Conservation (phyloP, 192 early-diverging fungal species). For the Coemansia sp. region DNA sequence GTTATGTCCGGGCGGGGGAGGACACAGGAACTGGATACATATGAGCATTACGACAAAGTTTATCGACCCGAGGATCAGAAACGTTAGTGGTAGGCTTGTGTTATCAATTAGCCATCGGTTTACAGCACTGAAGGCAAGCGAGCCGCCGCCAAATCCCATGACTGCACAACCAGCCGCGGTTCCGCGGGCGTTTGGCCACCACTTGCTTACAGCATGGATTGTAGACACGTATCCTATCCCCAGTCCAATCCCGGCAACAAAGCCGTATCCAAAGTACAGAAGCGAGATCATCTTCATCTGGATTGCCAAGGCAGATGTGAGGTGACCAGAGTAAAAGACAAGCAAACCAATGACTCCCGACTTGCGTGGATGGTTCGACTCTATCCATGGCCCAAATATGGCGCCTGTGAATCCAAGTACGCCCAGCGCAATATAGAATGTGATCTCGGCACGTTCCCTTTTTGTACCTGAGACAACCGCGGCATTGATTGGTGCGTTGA, state of each 20-base stretch:
- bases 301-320: conserved; percentile 59
- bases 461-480: conserved; percentile 34
- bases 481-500: conserved; percentile 61
- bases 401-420: conserved; percentile 60
- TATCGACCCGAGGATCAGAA: conserved; percentile 64
- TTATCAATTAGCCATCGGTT: conserved; percentile 60
- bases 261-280: conserved; percentile 65
- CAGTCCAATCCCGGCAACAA: conserved; percentile 62
- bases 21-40: conserved; percentile 57
- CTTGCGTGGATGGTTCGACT: conserved; percentile 58
- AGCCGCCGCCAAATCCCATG: conserved; percentile 74
- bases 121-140: conserved; percentile 67
- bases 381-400: conserved; percentile 62
- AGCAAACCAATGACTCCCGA: conserved; percentile 52
- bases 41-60: conserved; percentile 64
- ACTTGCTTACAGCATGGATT: conserved; percentile 61
- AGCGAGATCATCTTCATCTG: conserved; percentile 58
- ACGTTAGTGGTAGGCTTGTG: conserved; percentile 60
- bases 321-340: conserved; percentile 57
- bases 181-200: conserved; percentile 63
- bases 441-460: conserved; percentile 55
- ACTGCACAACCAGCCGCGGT: conserved; percentile 66
- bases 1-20: conserved; percentile 67
- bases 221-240: conserved; percentile 68
- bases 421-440: conserved; percentile 64